Evolutionary conservation across 2,329 filamentous ascomycete species (phyloP), one percentile per base, ranked within the genome.

Genomic region (Penicillium sp.): DNA sequence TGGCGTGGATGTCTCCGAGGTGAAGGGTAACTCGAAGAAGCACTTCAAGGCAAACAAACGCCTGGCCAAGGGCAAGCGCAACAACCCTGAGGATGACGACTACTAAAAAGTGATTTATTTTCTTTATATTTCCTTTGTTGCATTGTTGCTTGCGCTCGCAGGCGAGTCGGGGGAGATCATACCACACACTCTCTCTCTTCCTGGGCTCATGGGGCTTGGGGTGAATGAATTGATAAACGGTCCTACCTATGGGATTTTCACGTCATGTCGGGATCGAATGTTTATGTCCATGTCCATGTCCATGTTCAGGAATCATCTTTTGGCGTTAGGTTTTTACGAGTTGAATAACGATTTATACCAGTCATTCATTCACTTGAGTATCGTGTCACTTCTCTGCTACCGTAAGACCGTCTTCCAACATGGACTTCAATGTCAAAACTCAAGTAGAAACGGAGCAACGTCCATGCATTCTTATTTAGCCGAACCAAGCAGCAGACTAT

Each of bases 1-100:
- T 52, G 87, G 88, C 13, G 68, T 97, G 32, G 89, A 96, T 62
- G 84, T 87, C 0, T 84, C 83, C 52, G 91, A 96, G 51, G 72
- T 93, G 57, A 72, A 68, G 50, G 75, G 75, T 51, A 75, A 75
- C 12, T 79, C 83, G 50, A 98, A 98, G 81, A 97, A 96, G 75
- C 93, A 98, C 71, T 71, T 71, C 57, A 72, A 72, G 58, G 65
- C 60, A 10, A 68, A 69, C 49, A 70, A 70, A 57, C 63, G 59
- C 34, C 64, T 60, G 39, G 62, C 61, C 17, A 69, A 70, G 60
- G 59, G 54, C 32, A 61, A 60, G 56, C 64, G 58, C 46, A 65
- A 61, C 53, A 61, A 56, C 22, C 60, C 59, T 28, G 57, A 48
- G 33, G 61, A 63, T 45, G 62, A 66, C 28, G 65, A 67, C 43